These are phyloP conservation scores for Emergomyces pasteurianus DNA, from an alignment of 2,329 filamentous ascomycete genomes.

Conservation along the genomic window DNA sequence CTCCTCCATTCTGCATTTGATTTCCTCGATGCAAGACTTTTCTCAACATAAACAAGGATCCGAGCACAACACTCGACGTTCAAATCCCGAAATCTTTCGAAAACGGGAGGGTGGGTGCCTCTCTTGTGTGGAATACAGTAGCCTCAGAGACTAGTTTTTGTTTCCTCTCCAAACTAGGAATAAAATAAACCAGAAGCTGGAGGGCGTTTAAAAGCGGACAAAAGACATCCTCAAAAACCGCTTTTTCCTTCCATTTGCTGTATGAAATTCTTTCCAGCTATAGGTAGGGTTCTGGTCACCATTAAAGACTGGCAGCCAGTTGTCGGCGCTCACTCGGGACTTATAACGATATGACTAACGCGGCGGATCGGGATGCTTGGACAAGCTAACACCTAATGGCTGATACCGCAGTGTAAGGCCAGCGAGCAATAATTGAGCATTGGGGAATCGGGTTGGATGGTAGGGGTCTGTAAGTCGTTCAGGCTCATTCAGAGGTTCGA, in stretches of 20 bases:
- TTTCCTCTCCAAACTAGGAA: constrained; percentile 53
- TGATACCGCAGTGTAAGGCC: constrained; percentile 42
- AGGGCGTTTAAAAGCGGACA: constrained; percentile 69
- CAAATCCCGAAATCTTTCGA: constrained; percentile 13
- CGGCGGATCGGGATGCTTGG: constrained; percentile 47
- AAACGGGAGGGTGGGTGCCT: constrained; percentile 12
- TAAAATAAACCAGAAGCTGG: constrained; percentile 27
- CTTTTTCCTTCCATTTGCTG: constrained; percentile 36
- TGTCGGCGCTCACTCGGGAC: constrained; percentile 45
- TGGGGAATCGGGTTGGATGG: constrained; percentile 27
- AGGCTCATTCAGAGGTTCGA: constrained; percentile 29
- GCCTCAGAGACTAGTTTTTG: constrained; percentile 92
- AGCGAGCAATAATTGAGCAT: constrained; percentile 26
- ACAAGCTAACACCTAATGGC: constrained; percentile 41
- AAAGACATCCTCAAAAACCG: constrained; percentile 96
- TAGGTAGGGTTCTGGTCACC: neutral
- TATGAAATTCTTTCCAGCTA: constrained; percentile 20
- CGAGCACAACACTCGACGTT: constrained; percentile 18
- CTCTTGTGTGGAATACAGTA: constrained; percentile 59
- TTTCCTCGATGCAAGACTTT: constrained; percentile 8
- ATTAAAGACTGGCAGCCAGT: constrained; percentile 14
- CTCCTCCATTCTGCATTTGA: neutral
- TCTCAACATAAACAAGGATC: constrained; percentile 5
- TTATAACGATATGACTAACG: constrained; percentile 52
- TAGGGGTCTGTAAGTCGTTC: constrained; percentile 24